These are phyloP conservation scores for Geranomyces variabilis DNA, from an alignment of 192 early-diverging fungal genomes.

Conservation along the genomic window DNA sequence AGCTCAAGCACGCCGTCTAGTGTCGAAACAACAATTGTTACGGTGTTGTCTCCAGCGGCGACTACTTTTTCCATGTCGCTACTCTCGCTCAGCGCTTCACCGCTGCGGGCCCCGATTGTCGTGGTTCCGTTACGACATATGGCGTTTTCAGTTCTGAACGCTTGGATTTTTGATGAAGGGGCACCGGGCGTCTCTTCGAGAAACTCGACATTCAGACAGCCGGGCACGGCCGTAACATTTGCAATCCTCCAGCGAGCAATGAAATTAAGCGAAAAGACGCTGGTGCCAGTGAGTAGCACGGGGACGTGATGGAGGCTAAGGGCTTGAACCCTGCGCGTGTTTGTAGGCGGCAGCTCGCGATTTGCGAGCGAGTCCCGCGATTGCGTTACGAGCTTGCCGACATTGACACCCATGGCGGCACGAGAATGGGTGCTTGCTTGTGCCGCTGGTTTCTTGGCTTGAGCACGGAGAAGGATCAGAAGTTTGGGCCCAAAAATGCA, in stretches of 20 bases:
- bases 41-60: no score
- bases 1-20: no score
- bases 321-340: not conserved
- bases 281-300: not conserved
- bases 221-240: constrained; percentile 9
- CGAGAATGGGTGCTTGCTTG: not conserved
- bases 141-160: no score
- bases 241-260: not conserved
- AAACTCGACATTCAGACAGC: not conserved
- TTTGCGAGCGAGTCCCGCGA: not conserved
- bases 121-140: no score
- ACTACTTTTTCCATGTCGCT: no score
- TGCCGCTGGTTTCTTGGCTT: no score
- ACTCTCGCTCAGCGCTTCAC: no score
- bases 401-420: not conserved
- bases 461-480: not conserved
- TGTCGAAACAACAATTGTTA: no score
- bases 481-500: constrained; percentile 16
- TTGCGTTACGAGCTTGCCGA: not conserved
- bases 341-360: not conserved
- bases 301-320: not conserved
- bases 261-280: not conserved
- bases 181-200: not conserved
- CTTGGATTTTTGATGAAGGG: no score
- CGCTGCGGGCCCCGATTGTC: no score